Conservation (phyloP, 495 filamentous ascomycete genomes). For the Tricharina praecox region DNA sequence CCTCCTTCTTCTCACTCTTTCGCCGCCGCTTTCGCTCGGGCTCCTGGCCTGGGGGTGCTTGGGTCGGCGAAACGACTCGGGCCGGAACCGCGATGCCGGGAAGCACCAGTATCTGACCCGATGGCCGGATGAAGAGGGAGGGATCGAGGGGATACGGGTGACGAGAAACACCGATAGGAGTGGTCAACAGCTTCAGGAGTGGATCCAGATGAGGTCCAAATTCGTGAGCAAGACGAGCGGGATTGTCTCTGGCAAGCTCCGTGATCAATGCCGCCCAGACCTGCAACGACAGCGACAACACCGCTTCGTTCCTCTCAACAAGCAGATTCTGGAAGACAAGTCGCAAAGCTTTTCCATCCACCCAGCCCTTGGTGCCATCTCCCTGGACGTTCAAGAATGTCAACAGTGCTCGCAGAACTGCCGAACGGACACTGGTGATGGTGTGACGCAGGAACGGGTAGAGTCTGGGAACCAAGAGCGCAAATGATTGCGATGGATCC, state of each 20-base stretch:
- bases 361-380: conserved; percentile 72
- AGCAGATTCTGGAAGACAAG: conserved; percentile 88
- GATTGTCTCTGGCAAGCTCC: conserved; percentile 41
- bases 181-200: conserved; percentile 60
- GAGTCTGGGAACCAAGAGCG: conserved; percentile 74
- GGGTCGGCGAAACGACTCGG: conserved; percentile 43
- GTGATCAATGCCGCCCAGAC: conserved; percentile 69
- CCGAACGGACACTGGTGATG: conserved; percentile 83
- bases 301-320: conserved; percentile 70
- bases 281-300: conserved; percentile 62
- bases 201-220: conserved; percentile 55
- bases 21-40: conserved; percentile 54
- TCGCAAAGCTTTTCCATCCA: conserved; percentile 73
- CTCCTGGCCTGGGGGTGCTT: conserved; percentile 28
- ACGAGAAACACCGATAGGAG: conserved; percentile 78
- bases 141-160: conserved; percentile 82
- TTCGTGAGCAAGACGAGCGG: conserved; percentile 42
- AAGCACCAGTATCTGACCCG: conserved; percentile 61
- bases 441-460: conserved; percentile 95
- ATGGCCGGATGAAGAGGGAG: conserved; percentile 77
- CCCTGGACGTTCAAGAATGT: conserved; percentile 80
- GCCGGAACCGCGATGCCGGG: conserved; percentile 30
- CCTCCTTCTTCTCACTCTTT: conserved; percentile 67
- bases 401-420: conserved; percentile 77
- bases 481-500: conserved; percentile 63